Evolutionary conservation across 2,329 filamentous ascomycete genomes (phyloP), one percentile per base, ranked within the genome.

Genomic region (Hymenoscyphus linearis): DNA sequence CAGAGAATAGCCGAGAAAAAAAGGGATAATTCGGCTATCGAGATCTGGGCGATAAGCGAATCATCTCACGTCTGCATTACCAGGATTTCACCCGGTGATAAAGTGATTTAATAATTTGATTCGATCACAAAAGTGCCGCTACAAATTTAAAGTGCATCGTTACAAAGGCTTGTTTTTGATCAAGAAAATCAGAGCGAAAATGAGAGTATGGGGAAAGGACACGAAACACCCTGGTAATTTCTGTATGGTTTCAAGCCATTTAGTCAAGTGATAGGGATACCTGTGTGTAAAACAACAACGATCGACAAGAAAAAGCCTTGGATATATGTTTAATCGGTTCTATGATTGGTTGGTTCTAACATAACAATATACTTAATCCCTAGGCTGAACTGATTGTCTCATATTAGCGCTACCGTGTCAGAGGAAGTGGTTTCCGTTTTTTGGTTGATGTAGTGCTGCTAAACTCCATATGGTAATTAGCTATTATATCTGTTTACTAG

Each of bases 61-160:
- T 60, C 53, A 61, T 22, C 36, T 58, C 9, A 25, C 50, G 27
- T 7, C 25, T 35, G 27, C 27, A 60, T 60, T 36, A 52, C 58
- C 22, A 52, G 57, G 50, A 16, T 54, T 22, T 61, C 57, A 59
- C 52, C 62, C 57, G 56, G 56, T 52, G 52, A 61, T 59, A 64
- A 55, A 44, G n/a, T 13, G 53, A 36, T 53, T 64, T 25, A 58
- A 60, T 53, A 56, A 18, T 31, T 22, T 50, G 59, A 47, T 59
- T 61, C 59, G 59, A 36, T 58, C 50, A 59, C 25, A 36, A 56
- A 56, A 56, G 16, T 56, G 55, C 55, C 56, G 56, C 31, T 26
- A 58, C 10, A 16, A 52, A 16, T 44, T 47, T 22, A 47, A 57
- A 57, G 36, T 47, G 36, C 18, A 22, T 44, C 14, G 31, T 44